Percentiles rank a stretch among this genome's conserved stretches.
phyloP scores from a whole-genome alignment of 2,329 filamentous ascomycete genomes.

The Penicillium olsonii region DNA sequence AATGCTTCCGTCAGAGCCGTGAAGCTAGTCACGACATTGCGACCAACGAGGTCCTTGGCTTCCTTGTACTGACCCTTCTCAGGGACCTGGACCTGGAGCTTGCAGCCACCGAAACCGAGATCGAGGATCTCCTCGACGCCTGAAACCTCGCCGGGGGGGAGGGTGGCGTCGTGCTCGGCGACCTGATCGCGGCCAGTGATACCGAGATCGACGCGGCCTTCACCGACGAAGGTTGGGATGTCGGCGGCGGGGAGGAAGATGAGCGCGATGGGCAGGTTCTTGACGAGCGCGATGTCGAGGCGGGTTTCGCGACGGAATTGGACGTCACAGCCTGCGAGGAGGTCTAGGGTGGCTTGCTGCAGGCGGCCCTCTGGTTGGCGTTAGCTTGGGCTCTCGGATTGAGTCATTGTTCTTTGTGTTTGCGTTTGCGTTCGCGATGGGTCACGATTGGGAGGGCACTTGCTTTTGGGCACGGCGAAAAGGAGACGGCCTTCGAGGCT shows the following conservation, averaged over 20 bases:
- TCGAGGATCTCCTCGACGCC: constrained; percentile 86
- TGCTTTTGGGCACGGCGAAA: constrained; percentile 98
- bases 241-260: constrained; percentile 96
- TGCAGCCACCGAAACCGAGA: constrained; percentile 86
- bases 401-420: constrained; percentile 3
- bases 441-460: constrained; percentile 45
- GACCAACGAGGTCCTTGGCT: constrained; percentile 79
- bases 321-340: constrained; percentile 91
- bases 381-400: constrained; percentile 9
- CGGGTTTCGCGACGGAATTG: constrained; percentile 94
- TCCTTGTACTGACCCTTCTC: constrained; percentile 73
- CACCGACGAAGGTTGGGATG: constrained; percentile 95
- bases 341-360: constrained; percentile 81
- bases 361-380: constrained; percentile 77
- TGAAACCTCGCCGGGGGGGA: constrained; percentile 41
- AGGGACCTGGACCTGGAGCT: constrained; percentile 94
- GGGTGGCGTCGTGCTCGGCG: constrained; percentile 75
- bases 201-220: constrained; percentile 88
- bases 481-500: constrained; percentile 91
- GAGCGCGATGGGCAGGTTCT: constrained; percentile 92
- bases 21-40: constrained; percentile 95
- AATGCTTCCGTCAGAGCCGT: constrained; percentile 80
- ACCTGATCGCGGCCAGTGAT: constrained; percentile 95
- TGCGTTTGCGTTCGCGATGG: constrained; percentile 16
- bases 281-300: constrained; percentile 95